These are phyloP conservation scores for Rhodotorula sphaerocarpa DNA, from an alignment of 768 basidiomycete genomes.

Conservation along the genomic window DNA sequence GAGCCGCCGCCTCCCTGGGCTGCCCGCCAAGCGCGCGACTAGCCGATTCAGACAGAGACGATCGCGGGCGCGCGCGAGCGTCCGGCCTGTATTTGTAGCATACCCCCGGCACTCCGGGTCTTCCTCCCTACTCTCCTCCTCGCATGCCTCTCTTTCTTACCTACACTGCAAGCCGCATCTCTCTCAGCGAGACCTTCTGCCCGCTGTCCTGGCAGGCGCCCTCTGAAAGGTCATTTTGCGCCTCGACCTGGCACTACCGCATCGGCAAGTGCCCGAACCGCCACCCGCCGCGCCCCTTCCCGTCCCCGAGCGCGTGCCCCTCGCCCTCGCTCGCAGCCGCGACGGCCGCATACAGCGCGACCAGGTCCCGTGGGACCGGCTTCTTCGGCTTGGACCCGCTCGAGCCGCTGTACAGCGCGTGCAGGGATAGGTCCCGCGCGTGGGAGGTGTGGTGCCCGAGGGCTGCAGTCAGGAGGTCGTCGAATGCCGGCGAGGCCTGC, in stretches of 20 bases:
- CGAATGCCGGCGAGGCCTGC: neutral
- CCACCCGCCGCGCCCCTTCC: neutral
- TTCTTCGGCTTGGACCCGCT: conserved; percentile 10
- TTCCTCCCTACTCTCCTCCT: neutral
- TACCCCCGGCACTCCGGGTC: neutral
- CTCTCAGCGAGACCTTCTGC: neutral
- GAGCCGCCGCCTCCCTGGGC: too few relatives aligned
- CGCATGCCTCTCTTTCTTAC: neutral
- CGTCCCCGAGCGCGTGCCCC: neutral
- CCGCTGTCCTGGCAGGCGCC: too few relatives aligned
- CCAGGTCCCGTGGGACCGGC: neutral
- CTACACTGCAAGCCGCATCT: neutral
- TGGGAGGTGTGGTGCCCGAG: conserved; percentile 17
- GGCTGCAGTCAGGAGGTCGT: conserved; percentile 6
- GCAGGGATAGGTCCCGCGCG: conserved; percentile 18
- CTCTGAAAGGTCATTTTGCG: too few relatives aligned
- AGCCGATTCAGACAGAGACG: neutral
- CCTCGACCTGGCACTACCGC: neutral
- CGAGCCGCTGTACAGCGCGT: conserved; percentile 6
- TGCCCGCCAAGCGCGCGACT: neutral
- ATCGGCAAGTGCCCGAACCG: conserved; percentile 13
- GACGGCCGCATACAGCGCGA: neutral
- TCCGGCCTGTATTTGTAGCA: conserved; percentile 8
- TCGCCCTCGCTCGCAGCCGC: conserved; percentile 19
- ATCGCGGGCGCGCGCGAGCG: neutral